Percentiles rank a stretch among this genome's conserved stretches.
Conservation (phyloP, 169 alveolate genomes). For the Cytauxzoon felis region DNA sequence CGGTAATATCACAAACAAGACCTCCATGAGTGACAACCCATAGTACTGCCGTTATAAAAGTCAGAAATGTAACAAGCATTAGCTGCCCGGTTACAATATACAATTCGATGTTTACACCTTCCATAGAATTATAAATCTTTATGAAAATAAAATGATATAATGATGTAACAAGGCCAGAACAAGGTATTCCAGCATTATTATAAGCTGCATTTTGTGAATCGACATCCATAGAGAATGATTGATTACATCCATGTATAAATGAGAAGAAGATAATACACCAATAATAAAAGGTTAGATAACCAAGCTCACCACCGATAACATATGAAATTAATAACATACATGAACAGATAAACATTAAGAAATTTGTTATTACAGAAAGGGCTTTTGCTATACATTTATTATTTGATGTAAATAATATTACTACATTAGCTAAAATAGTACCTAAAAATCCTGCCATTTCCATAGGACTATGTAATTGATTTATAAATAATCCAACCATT, state of each 20-base stretch:
- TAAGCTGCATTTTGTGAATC: neutral
- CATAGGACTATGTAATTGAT: constrained; percentile 21
- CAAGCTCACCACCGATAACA: constrained; percentile 4
- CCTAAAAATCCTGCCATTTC: neutral
- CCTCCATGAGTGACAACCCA: constrained; percentile 8
- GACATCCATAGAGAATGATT: constrained; percentile 8
- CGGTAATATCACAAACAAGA: too few relatives aligned
- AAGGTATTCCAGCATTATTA: constrained; percentile 11
- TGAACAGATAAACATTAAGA: neutral
- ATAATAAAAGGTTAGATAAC: constrained; percentile 5
- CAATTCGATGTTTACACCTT: neutral
- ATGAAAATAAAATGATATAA: constrained; percentile 6
- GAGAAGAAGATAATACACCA: neutral
- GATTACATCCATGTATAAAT: neutral
- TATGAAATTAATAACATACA: neutral
- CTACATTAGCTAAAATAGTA: neutral
- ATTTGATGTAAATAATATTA: neutral
- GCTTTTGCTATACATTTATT: too few relatives aligned
- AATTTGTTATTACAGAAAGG: constrained; percentile 16
- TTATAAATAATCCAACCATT: neutral
- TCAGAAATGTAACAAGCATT: neutral
- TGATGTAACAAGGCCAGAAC: neutral
- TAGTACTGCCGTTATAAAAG: neutral
- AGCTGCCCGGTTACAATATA: neutral
- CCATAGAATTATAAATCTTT: neutral